Base-by-base conservation (phyloP, 169 alveolate species). In the Plasmodium fragile region DNA sequence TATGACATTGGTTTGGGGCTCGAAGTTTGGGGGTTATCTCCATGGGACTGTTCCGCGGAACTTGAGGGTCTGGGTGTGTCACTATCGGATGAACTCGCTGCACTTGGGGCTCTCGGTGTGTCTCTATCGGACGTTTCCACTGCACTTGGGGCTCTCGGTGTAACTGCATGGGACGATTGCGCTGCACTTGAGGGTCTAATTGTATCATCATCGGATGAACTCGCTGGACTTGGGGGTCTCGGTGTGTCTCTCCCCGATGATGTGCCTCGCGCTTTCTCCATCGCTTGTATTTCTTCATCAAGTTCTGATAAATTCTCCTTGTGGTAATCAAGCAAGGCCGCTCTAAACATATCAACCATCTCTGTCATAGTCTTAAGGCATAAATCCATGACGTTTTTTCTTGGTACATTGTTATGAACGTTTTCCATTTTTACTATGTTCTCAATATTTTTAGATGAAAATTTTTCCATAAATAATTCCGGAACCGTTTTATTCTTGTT, bases 381-480 rank as follows among this genome's bases (percentile, higher is more conserved):
- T 34, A 73, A 8, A 8, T 84, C 70, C 7, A 52, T 36, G 32
- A 69, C 52, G 16, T 39, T 8, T 32, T 45, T 18, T 49, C 73
- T 75, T 10, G 36, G 49, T 16, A 18, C 34, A 32, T n/a, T 36
- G 43, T 49, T 52, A 52, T 52, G 10, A 28, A 5, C 41, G 36
- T 49, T 73, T 32, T 52, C 13, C 3, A 83, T 73, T 18, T 49
- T 1, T n/a, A 84, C 28, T 13, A 84, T 84, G 1, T 84, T 45
- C 13, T 45, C 36, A 28, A 84, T 49, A 72, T 84, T 84, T 11
- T 72, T 3, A 49, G 39, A n/a, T 1, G 93, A 28, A 73, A 84
- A 84, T 41, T 84, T 84, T 30, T 84, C 85, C 36, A 11, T 6
- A 84, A 73, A 84, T 84, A 73, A 18, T 2, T 25, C 1, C 22